phyloP scores from a whole-genome alignment of 1,139 yeast genomes.

The Suhomyces guaymorum region DNA sequence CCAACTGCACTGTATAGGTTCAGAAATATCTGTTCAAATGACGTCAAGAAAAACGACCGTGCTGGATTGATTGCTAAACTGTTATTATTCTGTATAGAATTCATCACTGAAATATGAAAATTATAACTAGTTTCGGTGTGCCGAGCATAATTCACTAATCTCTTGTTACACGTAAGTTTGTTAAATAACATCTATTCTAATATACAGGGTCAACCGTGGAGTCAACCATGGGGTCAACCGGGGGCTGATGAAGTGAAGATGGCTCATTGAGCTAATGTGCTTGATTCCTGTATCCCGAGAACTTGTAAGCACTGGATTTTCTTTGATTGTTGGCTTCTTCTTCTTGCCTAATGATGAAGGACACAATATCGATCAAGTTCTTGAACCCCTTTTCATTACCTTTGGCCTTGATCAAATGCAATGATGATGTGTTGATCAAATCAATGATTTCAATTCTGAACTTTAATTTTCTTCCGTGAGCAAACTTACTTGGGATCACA shows the following conservation, averaged over 20 bases:
- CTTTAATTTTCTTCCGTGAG: slow-evolving; percentile 49
- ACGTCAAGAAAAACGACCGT: no score
- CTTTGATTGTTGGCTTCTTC: slow-evolving; percentile 30
- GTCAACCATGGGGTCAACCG: no score
- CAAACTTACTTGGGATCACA: slow-evolving; percentile 48
- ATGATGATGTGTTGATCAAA: slow-evolving; percentile 44
- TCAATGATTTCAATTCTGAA: slow-evolving; percentile 49
- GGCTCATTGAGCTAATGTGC: neutral
- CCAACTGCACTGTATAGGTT: no score
- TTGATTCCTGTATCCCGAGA: slow-evolving; percentile 18
- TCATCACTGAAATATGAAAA: no score
- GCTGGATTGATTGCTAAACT: no score
- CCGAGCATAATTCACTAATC: neutral
- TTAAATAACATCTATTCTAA: slow-evolving; percentile 5
- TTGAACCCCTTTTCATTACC: slow-evolving; percentile 72
- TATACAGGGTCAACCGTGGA: slow-evolving; percentile 7
- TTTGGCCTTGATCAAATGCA: slow-evolving; percentile 56
- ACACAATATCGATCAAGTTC: slow-evolving; percentile 53
- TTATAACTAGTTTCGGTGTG: no score
- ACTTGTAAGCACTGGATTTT: slow-evolving; percentile 18
- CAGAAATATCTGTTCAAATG: no score
- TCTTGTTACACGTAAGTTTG: no score
- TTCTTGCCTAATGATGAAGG: slow-evolving; percentile 39
- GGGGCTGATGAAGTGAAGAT: neutral
- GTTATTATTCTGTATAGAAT: no score